Evolutionary conservation across 371 early-diverging fungal genomes (phyloP), one percentile per base, ranked within the genome.

Genomic region (Rhizopus arrhizus): DNA sequence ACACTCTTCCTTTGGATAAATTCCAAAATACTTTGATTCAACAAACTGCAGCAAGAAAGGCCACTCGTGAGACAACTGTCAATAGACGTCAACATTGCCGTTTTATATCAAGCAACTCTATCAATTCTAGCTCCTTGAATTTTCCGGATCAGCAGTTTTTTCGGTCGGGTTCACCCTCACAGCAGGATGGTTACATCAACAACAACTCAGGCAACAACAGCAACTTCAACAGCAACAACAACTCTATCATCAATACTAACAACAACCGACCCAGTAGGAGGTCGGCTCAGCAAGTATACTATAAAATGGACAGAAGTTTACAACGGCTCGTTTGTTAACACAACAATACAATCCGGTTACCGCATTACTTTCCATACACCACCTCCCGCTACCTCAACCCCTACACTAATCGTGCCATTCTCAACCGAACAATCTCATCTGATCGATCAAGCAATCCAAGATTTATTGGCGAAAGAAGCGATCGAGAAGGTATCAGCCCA

Each of bases 141-240:
- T 22, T 9, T 3, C 1, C 38, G 3, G 29, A 22, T 29, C 22
- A 9, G 15, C 31, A 16, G 60, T 61, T 61, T 61, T 60, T 61
- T 61, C 54, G 58, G 28, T 15, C 57, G 35, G 63, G 58, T 58
- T 58, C 63, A 43, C 53, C 63, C 33, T 63, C 63, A 0, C 58
- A 63, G 63, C 63, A 63, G 47, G 58, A 58, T 46, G 63, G 63
- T 63, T 48, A 34, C 61, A 47, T 11, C 49, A 47, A 50, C 56
- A 52, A 45, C 53, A 43, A 0, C 16, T n/a, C 4, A 42, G n/a
- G n/a, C n/a, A 12, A 3, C 29, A 57, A 29, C 58, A 53, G 41
- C 53, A 48, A 28, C 29, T 31, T 22, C 52, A 22, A 47, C 56
- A 55, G 28, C 62, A 49, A 41, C 52, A 33, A 49, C 52, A 22